Base-by-base conservation (phyloP, 1,284 basidiomycete species). In the Coriolopsis trogii region DNA sequence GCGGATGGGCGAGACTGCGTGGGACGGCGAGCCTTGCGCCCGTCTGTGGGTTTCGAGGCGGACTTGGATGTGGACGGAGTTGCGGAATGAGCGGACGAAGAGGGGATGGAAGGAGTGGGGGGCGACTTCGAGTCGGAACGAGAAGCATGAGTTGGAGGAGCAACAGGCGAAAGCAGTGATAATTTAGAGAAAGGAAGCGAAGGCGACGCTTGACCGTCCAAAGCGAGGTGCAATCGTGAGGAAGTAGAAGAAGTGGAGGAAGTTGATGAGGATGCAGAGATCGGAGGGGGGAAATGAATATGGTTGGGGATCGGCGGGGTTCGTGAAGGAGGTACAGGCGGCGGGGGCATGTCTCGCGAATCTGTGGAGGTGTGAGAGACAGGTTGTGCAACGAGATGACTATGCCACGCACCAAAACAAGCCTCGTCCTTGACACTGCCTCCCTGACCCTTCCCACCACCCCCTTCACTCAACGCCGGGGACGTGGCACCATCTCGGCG, bases 341-440 rank as follows among this genome's bases (percentile, higher is more conserved):
- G 78, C 8, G 75, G 75, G 10, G 75, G 76, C 76, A 77, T 78
- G 12, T 72, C 70, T 23, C 62, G 65, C 4, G 60, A 51, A 48
- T 69, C 68, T 68, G 48, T 6, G n/a, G 15, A n/a, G 18, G 33
- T 38, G 20, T 36, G 6, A 8, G 38, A 8, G 13, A 33, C 12
- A 33, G 29, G 34, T 21, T 20, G 16, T 33, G 16, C 16, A 12
- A 16, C 29, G n/a, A 41, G 13, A 13, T 16, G 30, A 12, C 2
- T 23, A 2, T 29, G 1, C 36, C 25, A 56, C 64, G 39, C 30
- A 59, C 49, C 57, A 43, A 61, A 56, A 21, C 46, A 37, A 4
- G 41, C 30, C 4, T 59, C 53, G 36, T 51, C 43, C 60, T 53
- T 47, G 50, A 49, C 37, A 46, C 51, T 45, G 44, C 58, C 16